phyloP scores from a whole-genome alignment of 331 rosid species.

The Stylosanthes scabra region DNA sequence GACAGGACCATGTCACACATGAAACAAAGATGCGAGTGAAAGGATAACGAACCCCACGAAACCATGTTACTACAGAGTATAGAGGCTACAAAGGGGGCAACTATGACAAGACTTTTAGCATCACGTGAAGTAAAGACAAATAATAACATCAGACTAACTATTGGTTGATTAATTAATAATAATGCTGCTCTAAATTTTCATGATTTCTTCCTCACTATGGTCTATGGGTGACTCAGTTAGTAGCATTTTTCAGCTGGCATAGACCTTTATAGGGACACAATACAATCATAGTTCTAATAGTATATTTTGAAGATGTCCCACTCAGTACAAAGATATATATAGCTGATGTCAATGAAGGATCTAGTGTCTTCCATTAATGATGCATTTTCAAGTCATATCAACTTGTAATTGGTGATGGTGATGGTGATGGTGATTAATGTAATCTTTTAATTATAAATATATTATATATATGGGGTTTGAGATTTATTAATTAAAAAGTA shows the following conservation, averaged over 20 bases:
- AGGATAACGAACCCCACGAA: neutral
- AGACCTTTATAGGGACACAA: constrained; percentile 25
- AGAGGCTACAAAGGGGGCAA: constrained; percentile 46
- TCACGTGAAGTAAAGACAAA: constrained; percentile 29
- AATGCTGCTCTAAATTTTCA: constrained; percentile 16
- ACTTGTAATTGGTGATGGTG: too few relatives aligned
- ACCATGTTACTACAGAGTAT: neutral
- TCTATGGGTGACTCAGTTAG: constrained; percentile 9
- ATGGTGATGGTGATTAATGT: too few relatives aligned
- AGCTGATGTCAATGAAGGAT: neutral
- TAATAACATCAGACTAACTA: neutral
- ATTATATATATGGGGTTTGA: too few relatives aligned
- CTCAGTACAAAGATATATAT: constrained; percentile 17
- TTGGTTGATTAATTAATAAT: constrained; percentile 13
- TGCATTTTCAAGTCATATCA: constrained; percentile 26
- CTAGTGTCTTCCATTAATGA: neutral
- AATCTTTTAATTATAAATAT: too few relatives aligned
- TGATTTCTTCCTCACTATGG: constrained; percentile 24
- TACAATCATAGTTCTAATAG: constrained; percentile 18
- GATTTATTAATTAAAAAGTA: too few relatives aligned
- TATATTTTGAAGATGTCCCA: constrained; percentile 26
- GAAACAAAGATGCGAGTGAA: neutral
- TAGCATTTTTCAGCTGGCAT: constrained; percentile 32
- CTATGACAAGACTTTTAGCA: constrained; percentile 11
- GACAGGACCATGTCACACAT: neutral